These are phyloP conservation scores for Penicillium janthinellum DNA, from an alignment of 2,329 filamentous ascomycete species.

Conservation along the genomic window DNA sequence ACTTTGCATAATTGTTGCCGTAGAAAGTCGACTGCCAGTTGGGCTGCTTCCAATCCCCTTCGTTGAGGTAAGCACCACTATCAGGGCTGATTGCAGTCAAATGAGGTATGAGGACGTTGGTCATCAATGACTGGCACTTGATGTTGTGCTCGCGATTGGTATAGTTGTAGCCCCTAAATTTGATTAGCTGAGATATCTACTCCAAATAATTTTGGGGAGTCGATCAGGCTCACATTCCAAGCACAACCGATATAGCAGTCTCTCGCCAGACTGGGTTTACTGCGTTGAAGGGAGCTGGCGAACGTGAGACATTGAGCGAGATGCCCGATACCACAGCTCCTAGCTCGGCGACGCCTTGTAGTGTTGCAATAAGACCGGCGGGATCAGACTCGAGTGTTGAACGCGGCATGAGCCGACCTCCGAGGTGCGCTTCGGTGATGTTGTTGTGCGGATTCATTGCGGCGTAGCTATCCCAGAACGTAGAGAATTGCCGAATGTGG, in stretches of 20 bases:
- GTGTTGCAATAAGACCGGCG: not conserved
- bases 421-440: conserved; percentile 18
- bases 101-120: conserved; percentile 9
- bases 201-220: too few species aligned
- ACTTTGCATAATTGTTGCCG: conserved; percentile 14
- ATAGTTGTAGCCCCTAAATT: conserved; percentile 11
- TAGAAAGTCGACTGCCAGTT: conserved; percentile 29
- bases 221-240: conserved; percentile 4
- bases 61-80: conserved; percentile 28
- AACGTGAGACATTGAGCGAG: conserved; percentile 14
- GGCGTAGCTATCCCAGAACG: conserved; percentile 72
- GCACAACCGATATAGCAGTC: conserved; percentile 8
- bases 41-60: conserved; percentile 25
- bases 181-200: not conserved
- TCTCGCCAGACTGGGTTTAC: conserved; percentile 20
- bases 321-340: conserved; percentile 15
- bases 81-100: conserved; percentile 15
- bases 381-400: conserved; percentile 10
- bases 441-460: conserved; percentile 58
- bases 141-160: not conserved
- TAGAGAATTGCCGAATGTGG: conserved; percentile 15
- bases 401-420: conserved; percentile 25
- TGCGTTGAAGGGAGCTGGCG: conserved; percentile 9
- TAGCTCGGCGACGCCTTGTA: conserved; percentile 10
- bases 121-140: conserved; percentile 9